Evolutionary conservation across 352 stramenopile genomes (phyloP).

Genomic region (Pythium volutum): DNA sequence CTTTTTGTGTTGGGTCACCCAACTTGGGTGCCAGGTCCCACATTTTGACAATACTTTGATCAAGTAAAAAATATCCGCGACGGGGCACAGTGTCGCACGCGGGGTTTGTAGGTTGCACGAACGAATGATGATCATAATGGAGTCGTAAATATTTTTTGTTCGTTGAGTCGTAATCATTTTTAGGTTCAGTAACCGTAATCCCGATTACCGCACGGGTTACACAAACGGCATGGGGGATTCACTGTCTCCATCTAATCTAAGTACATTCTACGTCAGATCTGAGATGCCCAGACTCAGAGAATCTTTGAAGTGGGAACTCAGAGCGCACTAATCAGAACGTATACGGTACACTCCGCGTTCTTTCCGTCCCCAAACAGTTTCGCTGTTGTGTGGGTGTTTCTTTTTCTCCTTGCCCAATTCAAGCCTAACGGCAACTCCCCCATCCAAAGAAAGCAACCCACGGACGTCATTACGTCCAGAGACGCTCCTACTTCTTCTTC

Average conservation of each 20-base stretch:
- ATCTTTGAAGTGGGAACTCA: constrained; percentile 17
- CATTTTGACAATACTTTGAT: not conserved
- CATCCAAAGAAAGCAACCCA: constrained; percentile 6
- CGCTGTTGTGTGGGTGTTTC: constrained; percentile 16
- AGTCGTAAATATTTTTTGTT: too few species aligned
- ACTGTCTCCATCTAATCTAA: not conserved
- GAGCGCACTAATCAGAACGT: constrained; percentile 9
- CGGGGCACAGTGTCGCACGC: not conserved
- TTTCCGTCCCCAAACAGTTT: constrained; percentile 19
- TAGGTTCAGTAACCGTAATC: too few species aligned
- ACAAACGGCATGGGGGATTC: too few species aligned
- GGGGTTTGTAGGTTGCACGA: not conserved
- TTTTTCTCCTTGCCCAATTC: constrained; percentile 12
- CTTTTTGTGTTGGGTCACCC: not conserved
- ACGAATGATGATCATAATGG: not conserved
- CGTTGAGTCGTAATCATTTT: too few species aligned
- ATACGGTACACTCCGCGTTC: constrained; percentile 1
- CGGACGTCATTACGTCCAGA: too few species aligned
- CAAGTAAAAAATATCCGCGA: not conserved
- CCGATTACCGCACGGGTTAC: too few species aligned
- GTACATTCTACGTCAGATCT: not conserved
- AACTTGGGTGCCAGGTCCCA: not conserved
- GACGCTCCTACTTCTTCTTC: not conserved
- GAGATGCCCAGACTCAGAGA: constrained; percentile 3
- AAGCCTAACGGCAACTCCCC: constrained; percentile 14